Evolutionary conservation across 305 asterid genomes (phyloP).

Genomic region (Plantago lanceolata): DNA sequence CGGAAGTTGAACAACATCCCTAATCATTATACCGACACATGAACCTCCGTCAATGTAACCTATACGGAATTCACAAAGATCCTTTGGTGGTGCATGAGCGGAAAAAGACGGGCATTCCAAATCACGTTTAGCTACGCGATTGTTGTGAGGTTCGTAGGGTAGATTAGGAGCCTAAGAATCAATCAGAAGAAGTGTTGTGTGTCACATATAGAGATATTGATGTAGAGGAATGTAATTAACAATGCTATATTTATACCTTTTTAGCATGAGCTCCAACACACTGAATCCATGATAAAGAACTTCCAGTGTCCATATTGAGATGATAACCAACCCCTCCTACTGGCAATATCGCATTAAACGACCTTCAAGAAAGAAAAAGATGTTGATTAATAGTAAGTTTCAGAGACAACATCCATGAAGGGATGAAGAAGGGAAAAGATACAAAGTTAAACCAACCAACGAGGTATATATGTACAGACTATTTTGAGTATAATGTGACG

Average conservation of each 20-base stretch:
- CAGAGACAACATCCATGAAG: too few species aligned
- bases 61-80: slow-evolving; percentile 47
- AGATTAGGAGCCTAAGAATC: neutral
- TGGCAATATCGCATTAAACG: neutral
- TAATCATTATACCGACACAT: slow-evolving; percentile 38
- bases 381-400: too few species aligned
- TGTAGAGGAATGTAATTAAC: too few species aligned
- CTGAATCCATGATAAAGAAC: slow-evolving; percentile 35
- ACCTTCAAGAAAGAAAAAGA: neutral
- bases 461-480: too few species aligned
- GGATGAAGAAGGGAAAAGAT: too few species aligned
- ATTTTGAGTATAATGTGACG: too few species aligned
- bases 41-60: slow-evolving; percentile 43
- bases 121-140: neutral
- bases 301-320: slow-evolving; percentile 31
- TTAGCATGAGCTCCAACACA: slow-evolving; percentile 29
- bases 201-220: too few species aligned
- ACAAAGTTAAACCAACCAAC: too few species aligned
- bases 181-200: too few species aligned
- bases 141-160: neutral
- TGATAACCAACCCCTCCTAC: slow-evolving; percentile 1
- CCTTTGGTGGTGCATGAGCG: slow-evolving; percentile 27
- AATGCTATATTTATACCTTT: slow-evolving; percentile 1
- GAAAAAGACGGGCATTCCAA: slow-evolving; percentile 40
- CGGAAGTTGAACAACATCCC: slow-evolving; percentile 29